Conservation (phyloP, 768 basidiomycete genomes). For the Sporobolomyces roseus region DNA sequence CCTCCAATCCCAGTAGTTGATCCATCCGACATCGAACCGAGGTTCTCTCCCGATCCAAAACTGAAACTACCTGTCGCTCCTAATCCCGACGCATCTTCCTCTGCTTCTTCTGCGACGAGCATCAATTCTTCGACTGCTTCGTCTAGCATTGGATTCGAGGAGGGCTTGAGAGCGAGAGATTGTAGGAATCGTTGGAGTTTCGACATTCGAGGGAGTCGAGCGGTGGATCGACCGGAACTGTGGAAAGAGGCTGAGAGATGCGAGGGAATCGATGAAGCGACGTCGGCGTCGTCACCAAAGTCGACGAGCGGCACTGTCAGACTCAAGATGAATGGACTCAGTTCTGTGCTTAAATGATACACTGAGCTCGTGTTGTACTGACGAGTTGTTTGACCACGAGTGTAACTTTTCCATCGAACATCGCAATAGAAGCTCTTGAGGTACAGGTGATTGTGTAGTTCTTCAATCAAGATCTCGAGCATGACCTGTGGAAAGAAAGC, state of each 20-base stretch:
- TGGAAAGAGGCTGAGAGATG: conserved; percentile 23
- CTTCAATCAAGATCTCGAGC: conserved; percentile 87
- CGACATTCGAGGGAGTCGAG: conserved; percentile 35
- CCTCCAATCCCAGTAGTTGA: background rate
- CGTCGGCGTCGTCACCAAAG: conserved; percentile 41
- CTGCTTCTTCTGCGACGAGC: conserved; percentile 15
- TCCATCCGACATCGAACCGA: conserved; percentile 5
- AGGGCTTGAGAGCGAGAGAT: conserved; percentile 47
- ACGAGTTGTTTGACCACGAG: conserved; percentile 73
- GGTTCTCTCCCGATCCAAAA: conserved; percentile 8
- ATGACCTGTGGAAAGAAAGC: conserved; percentile 60
- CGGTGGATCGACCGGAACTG: conserved; percentile 29
- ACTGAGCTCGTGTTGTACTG: conserved; percentile 47
- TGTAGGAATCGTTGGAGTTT: conserved; percentile 49
- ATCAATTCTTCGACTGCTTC: conserved; percentile 41
- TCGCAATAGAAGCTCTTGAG: conserved; percentile 96
- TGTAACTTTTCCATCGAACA: conserved; percentile 79
- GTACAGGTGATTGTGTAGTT: conserved; percentile 94
- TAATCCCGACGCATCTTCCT: conserved; percentile 34
- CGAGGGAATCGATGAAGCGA: conserved; percentile 8
- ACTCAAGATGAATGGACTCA: background rate
- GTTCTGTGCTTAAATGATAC: background rate
- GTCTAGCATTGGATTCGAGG: conserved; percentile 48
- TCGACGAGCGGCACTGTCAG: conserved; percentile 45
- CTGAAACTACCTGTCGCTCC: conserved; percentile 2